Conservation (phyloP, 2,329 filamentous ascomycete species). For the Fusarium sp. region DNA sequence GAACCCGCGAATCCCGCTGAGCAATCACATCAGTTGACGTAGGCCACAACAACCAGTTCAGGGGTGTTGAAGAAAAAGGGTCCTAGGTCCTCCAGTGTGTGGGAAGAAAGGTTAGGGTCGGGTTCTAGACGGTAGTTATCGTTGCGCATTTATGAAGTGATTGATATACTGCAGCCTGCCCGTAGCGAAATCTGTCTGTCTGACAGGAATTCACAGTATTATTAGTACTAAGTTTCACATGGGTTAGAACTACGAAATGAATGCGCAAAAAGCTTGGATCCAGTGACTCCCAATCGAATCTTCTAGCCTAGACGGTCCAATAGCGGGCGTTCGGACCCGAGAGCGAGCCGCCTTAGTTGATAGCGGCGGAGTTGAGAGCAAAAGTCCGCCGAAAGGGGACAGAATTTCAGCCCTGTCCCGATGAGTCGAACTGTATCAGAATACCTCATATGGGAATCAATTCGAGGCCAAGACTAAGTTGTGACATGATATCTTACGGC, state of each 20-base stretch:
- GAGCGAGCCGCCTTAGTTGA: slow-evolving; percentile 18
- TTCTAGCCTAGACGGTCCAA: slow-evolving; percentile 36
- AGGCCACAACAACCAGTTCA: neutral
- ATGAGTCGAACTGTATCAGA: slow-evolving; percentile 16
- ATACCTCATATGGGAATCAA: neutral
- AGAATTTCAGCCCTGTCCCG: slow-evolving; percentile 6
- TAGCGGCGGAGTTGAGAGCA: slow-evolving; percentile 35
- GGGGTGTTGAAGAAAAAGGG: neutral
- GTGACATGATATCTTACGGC: slow-evolving; percentile 5
- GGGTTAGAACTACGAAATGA: slow-evolving; percentile 1
- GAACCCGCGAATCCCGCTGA: slow-evolving; percentile 20
- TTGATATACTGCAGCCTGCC: too few relatives aligned
- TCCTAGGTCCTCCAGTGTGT: neutral
- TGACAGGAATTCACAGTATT: neutral
- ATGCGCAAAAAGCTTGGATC: too few relatives aligned
- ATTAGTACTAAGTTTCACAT: slow-evolving; percentile 19
- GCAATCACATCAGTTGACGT: slow-evolving; percentile 1
- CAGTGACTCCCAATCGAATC: slow-evolving; percentile 21
- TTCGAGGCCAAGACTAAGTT: neutral
- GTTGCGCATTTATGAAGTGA: too few relatives aligned
- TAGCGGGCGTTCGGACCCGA: slow-evolving; percentile 25
- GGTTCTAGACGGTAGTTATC: too few relatives aligned
- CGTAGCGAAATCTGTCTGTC: too few relatives aligned
- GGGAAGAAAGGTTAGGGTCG: too few relatives aligned
- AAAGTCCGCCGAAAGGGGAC: slow-evolving; percentile 33